Conservation (phyloP, 768 basidiomycete genomes). For the Jaapia argillacea region DNA sequence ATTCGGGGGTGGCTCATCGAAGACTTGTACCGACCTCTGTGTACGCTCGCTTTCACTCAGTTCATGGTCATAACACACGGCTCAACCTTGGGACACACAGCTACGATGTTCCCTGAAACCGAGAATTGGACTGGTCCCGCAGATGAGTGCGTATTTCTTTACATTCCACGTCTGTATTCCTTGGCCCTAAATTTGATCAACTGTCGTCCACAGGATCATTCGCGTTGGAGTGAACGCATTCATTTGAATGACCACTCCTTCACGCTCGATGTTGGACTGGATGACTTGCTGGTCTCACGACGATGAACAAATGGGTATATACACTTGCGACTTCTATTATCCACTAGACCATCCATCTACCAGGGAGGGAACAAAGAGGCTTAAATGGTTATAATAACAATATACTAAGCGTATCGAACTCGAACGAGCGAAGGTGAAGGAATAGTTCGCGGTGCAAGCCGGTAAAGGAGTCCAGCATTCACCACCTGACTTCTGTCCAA, state of each 20-base stretch:
- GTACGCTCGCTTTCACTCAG: slow-evolving; percentile 20
- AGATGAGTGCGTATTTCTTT: slow-evolving; percentile 35
- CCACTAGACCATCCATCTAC: too few species aligned
- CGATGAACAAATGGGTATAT: too few species aligned
- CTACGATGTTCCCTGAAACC: slow-evolving; percentile 54
- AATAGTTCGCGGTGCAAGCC: too few species aligned
- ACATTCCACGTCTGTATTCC: too few species aligned
- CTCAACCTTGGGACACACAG: slow-evolving; percentile 15
- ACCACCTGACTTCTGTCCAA: slow-evolving; percentile 61
- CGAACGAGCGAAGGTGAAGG: too few species aligned
- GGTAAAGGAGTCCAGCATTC: too few species aligned
- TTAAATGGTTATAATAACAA: too few species aligned
- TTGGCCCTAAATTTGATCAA: slow-evolving; percentile 1
- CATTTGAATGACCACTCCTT: slow-evolving; percentile 22
- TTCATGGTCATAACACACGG: too few species aligned
- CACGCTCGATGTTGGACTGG: neutral
- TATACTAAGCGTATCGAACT: too few species aligned
- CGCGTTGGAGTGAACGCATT: slow-evolving; percentile 46
- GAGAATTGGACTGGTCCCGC: slow-evolving; percentile 46
- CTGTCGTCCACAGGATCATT: slow-evolving; percentile 30
- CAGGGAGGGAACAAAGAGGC: too few species aligned
- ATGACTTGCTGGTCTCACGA: neutral
- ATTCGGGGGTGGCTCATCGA: slow-evolving; percentile 45
- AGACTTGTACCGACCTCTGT: slow-evolving; percentile 48
- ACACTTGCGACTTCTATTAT: too few species aligned